A percentile compares a stretch with the other conserved stretches of the same genome.
phyloP scores from a whole-genome alignment of 202 grass and related monocot species.

The Digitaria exilis region DNA sequence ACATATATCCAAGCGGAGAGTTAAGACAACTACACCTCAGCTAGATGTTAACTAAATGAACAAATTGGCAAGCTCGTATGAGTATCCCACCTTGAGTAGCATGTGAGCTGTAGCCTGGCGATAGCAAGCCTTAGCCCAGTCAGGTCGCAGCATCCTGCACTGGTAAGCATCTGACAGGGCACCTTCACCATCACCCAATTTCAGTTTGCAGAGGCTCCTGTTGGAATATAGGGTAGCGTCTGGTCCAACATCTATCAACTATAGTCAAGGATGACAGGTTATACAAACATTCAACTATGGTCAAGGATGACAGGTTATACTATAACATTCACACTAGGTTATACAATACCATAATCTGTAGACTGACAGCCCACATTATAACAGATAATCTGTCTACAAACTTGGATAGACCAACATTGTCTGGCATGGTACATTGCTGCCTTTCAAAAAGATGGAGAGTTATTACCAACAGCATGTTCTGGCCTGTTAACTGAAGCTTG shows the following conservation, averaged over 20 bases:
- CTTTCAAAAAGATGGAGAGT: background rate
- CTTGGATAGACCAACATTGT: background rate
- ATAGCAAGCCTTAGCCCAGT: conserved; percentile 54
- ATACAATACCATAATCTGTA: background rate
- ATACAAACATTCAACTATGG: background rate
- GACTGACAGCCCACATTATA: background rate
- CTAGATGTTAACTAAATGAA: conserved; percentile 4
- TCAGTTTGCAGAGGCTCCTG: conserved; percentile 42
- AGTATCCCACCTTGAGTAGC: conserved; percentile 39
- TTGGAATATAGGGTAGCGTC: conserved; percentile 37
- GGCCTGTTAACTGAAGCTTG: background rate
- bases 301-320: conserved; percentile 1
- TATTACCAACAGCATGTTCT: background rate
- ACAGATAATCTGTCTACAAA: background rate
- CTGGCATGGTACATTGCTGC: background rate
- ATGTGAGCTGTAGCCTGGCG: conserved; percentile 40
- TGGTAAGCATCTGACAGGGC: conserved; percentile 43
- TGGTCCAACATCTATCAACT: conserved; percentile 15
- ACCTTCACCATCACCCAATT: conserved; percentile 39
- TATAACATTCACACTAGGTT: background rate
- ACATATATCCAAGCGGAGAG: background rate
- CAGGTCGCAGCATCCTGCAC: conserved; percentile 40
- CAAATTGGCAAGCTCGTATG: background rate
- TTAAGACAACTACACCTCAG: background rate
- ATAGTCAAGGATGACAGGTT: background rate